phyloP scores from a whole-genome alignment of 805 yeast species.

The Metschnikowia sp. region DNA sequence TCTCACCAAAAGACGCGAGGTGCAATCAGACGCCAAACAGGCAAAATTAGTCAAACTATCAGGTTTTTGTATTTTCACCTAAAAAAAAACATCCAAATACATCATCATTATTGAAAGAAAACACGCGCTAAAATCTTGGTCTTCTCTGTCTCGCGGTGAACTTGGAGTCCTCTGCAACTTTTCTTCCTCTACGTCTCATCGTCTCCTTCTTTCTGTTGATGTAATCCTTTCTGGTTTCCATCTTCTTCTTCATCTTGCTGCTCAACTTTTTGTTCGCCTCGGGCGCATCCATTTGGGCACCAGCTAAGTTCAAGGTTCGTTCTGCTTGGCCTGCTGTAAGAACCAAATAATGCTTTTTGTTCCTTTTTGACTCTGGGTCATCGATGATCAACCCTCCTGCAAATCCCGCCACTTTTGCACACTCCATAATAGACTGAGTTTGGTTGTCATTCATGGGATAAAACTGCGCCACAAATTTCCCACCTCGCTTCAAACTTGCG shows the following conservation, averaged over 20 bases:
- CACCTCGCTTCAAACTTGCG: conserved; percentile 85
- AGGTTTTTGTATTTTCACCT: no score
- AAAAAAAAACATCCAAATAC: neutral
- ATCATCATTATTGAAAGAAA: no score
- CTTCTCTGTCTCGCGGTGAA: conserved; percentile 77
- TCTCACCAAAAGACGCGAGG: no score
- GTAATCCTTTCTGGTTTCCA: conserved; percentile 76
- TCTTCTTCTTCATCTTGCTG: conserved; percentile 47
- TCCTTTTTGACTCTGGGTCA: conserved; percentile 88
- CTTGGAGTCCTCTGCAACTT: conserved; percentile 85
- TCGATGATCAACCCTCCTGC: conserved; percentile 94
- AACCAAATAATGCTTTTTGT: conserved; percentile 87
- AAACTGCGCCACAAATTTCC: conserved; percentile 95
- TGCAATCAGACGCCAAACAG: no score
- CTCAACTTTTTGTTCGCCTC: conserved; percentile 38
- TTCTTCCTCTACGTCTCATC: conserved; percentile 86
- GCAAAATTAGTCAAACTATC: no score
- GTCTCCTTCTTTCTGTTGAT: conserved; percentile 89
- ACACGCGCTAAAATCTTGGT: conserved; percentile 31
- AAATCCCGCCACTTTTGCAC: conserved; percentile 93
- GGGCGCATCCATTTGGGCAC: conserved; percentile 76
- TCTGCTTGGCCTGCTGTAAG: conserved; percentile 83
- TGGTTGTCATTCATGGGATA: conserved; percentile 91
- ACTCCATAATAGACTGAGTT: conserved; percentile 66
- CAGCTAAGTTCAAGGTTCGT: conserved; percentile 68